Percentiles rank a stretch among this genome's conserved stretches.
Evolutionary conservation across 2,329 filamentous ascomycete genomes (phyloP).

Genomic region (Epichloe typhina): DNA sequence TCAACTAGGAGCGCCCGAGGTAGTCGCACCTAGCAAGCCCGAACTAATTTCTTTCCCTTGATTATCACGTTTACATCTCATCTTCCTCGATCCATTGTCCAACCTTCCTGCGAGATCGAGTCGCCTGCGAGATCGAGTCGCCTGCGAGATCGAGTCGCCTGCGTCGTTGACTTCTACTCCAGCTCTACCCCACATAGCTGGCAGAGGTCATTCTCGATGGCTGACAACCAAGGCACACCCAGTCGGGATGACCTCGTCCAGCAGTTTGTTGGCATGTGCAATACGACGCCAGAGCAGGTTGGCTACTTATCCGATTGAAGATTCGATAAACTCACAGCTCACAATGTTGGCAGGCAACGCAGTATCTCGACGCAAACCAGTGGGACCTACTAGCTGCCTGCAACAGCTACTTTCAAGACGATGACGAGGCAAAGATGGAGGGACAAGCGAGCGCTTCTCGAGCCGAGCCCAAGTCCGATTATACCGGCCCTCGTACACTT

Average conservation of each 20-base stretch:
- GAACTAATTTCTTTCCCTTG: neutral
- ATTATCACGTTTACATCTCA: no score
- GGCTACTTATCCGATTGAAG: neutral
- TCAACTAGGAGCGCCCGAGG: neutral
- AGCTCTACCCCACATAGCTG: neutral
- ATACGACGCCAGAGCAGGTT: constrained; percentile 5
- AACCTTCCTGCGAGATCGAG: no score
- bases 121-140: no score
- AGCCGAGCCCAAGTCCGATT: constrained; percentile 25
- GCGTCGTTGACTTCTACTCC: neutral
- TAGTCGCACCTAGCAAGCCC: neutral
- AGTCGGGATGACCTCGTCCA: constrained; percentile 4
- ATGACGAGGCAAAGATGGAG: constrained; percentile 35
- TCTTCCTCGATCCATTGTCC: no score
- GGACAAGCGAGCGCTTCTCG: constrained; percentile 6
- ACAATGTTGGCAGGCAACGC: constrained; percentile 40
- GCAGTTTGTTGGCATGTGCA: constrained; percentile 4
- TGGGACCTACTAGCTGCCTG: constrained; percentile 56
- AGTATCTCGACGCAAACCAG: constrained; percentile 50
- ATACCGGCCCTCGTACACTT: constrained; percentile 49
- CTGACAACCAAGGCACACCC: constrained; percentile 1
- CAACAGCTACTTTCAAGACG: constrained; percentile 46
- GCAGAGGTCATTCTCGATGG: neutral
- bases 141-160: neutral
- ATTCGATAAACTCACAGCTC: neutral